These are phyloP conservation scores for Hypoxylon sp. DNA, from an alignment of 2,329 filamentous ascomycete species.

Conservation along the genomic window DNA sequence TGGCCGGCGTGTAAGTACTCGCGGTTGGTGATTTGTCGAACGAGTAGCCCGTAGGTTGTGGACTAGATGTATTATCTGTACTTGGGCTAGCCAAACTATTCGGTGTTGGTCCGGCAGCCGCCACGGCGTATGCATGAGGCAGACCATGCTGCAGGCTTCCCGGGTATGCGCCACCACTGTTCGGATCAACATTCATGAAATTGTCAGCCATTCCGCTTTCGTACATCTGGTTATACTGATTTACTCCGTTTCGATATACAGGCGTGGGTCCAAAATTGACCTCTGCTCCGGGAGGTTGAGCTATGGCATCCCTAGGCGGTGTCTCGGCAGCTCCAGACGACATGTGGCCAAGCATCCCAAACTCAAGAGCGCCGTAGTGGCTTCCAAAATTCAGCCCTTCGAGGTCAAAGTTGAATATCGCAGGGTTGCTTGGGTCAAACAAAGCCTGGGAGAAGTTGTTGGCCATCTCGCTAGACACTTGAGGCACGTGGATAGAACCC, in stretches of 20 bases:
- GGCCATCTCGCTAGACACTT: conserved; percentile 63
- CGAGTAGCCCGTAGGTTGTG: conserved; percentile 64
- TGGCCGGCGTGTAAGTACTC: conserved; percentile 52
- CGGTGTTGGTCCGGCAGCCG: conserved; percentile 64
- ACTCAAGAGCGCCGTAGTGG: conserved; percentile 94
- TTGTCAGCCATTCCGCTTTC: conserved; percentile 65
- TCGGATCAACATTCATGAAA: conserved; percentile 66
- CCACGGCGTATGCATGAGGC: conserved; percentile 74
- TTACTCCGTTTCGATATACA: conserved; percentile 66
- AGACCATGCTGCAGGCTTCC: conserved; percentile 72
- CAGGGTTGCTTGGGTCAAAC: conserved; percentile 92
- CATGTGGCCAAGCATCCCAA: conserved; percentile 97
- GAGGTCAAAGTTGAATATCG: conserved; percentile 94
- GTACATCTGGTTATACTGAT: conserved; percentile 64
- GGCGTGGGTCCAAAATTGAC: conserved; percentile 59
- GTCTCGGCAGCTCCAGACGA: conserved; percentile 89
- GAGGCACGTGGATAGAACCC: conserved; percentile 62
- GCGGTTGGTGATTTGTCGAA: conserved; percentile 69
- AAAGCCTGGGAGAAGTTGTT: conserved; percentile 67
- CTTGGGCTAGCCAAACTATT: conserved; percentile 73
- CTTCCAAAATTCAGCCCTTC: conserved; percentile 96
- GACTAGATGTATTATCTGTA: conserved; percentile 72
- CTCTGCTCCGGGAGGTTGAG: conserved; percentile 55
- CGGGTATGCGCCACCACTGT: conserved; percentile 61
- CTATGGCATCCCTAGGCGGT: conserved; percentile 73